Evolutionary conservation across 2,329 filamentous ascomycete species (phyloP).

Genomic region (Sordariomycetes sp.): DNA sequence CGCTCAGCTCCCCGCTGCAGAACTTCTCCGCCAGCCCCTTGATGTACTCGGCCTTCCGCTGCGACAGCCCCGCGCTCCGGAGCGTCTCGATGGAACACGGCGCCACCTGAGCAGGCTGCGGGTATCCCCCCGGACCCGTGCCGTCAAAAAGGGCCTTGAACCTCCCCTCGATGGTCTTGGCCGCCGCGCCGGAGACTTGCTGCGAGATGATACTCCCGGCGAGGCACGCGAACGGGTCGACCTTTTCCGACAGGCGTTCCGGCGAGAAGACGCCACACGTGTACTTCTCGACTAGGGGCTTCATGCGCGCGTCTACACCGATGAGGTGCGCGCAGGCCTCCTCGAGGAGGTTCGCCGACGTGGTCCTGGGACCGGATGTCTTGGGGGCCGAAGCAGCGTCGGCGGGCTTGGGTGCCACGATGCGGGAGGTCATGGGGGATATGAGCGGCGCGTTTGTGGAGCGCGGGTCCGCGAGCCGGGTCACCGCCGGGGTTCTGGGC

Average conservation of each 20-base stretch:
- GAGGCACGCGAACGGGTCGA: conserved; percentile 80
- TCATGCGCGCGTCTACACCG: conserved; percentile 57
- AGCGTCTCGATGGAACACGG: conserved; percentile 49
- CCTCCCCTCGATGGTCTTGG: conserved; percentile 74
- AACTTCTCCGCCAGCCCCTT: conserved; percentile 78
- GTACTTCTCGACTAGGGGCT: conserved; percentile 58
- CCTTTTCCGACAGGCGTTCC: conserved; percentile 66
- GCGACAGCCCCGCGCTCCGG: conserved; percentile 76
- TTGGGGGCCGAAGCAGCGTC: conserved; percentile 16
- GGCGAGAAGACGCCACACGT: conserved; percentile 70
- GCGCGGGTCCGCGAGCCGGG: neutral
- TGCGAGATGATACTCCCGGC: conserved; percentile 86
- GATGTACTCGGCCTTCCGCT: conserved; percentile 93
- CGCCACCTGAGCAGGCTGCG: conserved; percentile 61
- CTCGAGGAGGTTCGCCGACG: conserved; percentile 59
- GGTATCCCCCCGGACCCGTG: conserved; percentile 38
- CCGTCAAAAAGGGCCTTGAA: conserved; percentile 62
- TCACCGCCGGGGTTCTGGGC: neutral
- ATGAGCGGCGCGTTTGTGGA: conserved; percentile 26
- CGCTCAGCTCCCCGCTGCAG: conserved; percentile 56
- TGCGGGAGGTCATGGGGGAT: conserved; percentile 55
- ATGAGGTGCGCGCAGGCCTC: conserved; percentile 66
- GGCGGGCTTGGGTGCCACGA: conserved; percentile 33
- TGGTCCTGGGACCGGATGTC: conserved; percentile 24
- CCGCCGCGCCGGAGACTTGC: conserved; percentile 88